Evolutionary conservation across 2,329 filamentous ascomycete genomes (phyloP), one percentile per base, ranked within the genome.

Genomic region (Teratosphaeria epicoccoides): DNA sequence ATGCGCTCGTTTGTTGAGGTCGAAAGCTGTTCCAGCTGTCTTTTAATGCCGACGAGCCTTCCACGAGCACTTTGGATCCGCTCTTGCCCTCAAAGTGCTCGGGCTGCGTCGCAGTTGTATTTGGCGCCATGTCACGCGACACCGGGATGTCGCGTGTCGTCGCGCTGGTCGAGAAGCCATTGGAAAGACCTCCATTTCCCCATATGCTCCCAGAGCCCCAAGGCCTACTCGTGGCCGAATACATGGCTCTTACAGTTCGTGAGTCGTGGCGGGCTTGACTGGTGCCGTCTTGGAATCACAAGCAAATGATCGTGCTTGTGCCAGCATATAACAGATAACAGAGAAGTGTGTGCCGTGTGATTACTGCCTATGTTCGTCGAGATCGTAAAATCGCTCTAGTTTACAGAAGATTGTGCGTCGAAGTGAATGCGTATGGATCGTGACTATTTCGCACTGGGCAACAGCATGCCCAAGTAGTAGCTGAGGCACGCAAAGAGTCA

Each of bases 41-140:
- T 59, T 87, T 83, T 17, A 80, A 79, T 62, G 88, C 83, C 9
- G 85, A 86, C 43, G 82, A 80, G 44, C 49, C 53, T 12, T 80
- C 76, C 54, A 86, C 76, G 37, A 89, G 73, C 53, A 84, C 85
- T 55, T 82, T 77, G 5, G 85, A 87, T 47, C 85, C 85, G 3
- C 81, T 82, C 62, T 83, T 80, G 50, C 72, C 76, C 58, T 79
- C 77, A 37, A 75, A 57, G 24, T 64, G 60, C 20, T 70, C 69
- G 11, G 49, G 26, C 4, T 55, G 47, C 26, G 56, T 47, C 12
- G 57, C 49, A 5, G 60, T 55, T 40, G 63, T 61, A 33, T 61
- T 57, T 48, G 50, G 52, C 22, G 47, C 26, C 6, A 29, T 53
- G 29, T 61, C 60, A 48, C 59, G 57, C 52, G 61, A 57, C 47